Evolutionary conservation across 2,329 filamentous ascomycete genomes (phyloP), one percentile per base, ranked within the genome.

Genomic region (Diplodia scrobiculata): DNA sequence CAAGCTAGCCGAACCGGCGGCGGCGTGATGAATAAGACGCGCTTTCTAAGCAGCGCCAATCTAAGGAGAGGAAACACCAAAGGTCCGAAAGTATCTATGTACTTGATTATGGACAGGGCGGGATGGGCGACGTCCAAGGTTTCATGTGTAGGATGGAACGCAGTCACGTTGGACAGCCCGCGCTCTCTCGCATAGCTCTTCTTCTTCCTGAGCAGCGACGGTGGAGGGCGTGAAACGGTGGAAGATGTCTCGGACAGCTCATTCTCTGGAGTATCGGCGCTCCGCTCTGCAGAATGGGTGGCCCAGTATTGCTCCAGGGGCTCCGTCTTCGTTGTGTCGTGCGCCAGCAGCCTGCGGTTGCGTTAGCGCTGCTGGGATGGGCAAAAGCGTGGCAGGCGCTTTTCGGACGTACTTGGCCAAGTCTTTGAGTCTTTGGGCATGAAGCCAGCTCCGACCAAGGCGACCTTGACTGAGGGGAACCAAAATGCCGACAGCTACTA

Each of bases 21-120:
- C 75, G 93, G 88, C 19, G 90, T 89, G 29, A 95, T 89, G 68
- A 99, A 89, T 62, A 99, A 79, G 66, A 99, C 94, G 66, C 95
- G 87, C 79, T 95, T 94, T 66, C 94, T 87, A 68, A 97, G 79
- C 59, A 99, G 80, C 7, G 93, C 92, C 52, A 92, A 92, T 71
- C 95, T 87, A 72, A 97, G 90, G 68, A 99, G 85, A 11, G 95
- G 91, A 74, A 97, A 99, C 60, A 98, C 87, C 66, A 99, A 82
- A 1, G 95, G 95, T 0, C 95, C 95, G 74, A 98, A 96, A 9
- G 85, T 86, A 70, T 95, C 88, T 53, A 98, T 79, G 69, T 97
- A 86, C 38, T 85, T 83, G 11, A 88, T 85, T 69, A 98, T 84
- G 65, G 91, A 95, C 79, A 92, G 88, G 2, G 93, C 94, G 13